Evolutionary conservation across 352 stramenopile species (phyloP).

Genomic region (Thalassiosira exigua): DNA sequence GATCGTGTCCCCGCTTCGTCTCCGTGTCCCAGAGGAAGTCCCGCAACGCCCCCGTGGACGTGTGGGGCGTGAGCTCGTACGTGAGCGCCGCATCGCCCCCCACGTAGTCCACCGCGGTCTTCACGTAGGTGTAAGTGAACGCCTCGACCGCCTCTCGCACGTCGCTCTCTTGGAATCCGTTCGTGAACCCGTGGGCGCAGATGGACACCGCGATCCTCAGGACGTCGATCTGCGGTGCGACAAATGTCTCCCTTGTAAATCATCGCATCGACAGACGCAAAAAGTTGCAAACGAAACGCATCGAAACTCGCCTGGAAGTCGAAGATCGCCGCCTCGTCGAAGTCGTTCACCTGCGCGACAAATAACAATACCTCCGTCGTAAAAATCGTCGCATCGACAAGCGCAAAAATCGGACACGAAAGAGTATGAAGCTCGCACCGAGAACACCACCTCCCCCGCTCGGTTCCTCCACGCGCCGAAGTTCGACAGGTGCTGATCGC

Average conservation of each 20-base stretch:
- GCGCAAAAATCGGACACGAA: too few species aligned
- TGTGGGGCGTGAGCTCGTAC: slow-evolving; percentile 64
- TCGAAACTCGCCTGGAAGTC: too few species aligned
- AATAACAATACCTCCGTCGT: too few species aligned
- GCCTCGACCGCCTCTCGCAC: slow-evolving; percentile 41
- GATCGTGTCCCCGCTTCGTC: slow-evolving; percentile 25
- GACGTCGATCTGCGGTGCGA: too few species aligned
- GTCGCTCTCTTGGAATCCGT: slow-evolving; percentile 46
- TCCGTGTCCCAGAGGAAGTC: slow-evolving; percentile 58
- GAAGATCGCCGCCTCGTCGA: slow-evolving; percentile 75
- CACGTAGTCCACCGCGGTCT: slow-evolving; percentile 61
- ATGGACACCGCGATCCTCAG: slow-evolving; percentile 67
- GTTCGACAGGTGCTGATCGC: slow-evolving; percentile 75
- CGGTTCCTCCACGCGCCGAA: slow-evolving; percentile 71
- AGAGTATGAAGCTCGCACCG: too few species aligned
- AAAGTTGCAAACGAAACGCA: too few species aligned
- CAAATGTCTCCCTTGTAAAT: too few species aligned
- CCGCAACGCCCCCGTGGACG: slow-evolving; percentile 44
- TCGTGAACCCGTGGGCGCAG: slow-evolving; percentile 63
- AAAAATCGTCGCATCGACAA: too few species aligned
- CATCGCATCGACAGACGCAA: too few species aligned
- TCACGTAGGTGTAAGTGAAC: slow-evolving; percentile 67
- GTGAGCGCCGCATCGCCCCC: slow-evolving; percentile 54
- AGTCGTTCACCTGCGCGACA: too few species aligned
- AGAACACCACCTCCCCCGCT: slow-evolving; percentile 65